Evolutionary conservation across 1,284 basidiomycete species (phyloP).

Genomic region (Marasmius fiardii): DNA sequence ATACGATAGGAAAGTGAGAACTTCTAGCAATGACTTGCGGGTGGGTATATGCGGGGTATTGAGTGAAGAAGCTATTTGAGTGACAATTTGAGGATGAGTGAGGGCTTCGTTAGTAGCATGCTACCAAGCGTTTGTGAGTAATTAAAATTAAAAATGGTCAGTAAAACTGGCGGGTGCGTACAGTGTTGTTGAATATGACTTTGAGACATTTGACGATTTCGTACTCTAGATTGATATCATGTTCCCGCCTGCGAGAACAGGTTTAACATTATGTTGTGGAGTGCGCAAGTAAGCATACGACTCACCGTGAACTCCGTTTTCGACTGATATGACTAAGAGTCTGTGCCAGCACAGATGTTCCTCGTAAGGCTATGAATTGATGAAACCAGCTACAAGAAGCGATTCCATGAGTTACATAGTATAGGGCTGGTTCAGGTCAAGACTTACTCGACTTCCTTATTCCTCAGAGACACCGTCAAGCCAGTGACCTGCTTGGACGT

Average conservation of each 20-base stretch:
- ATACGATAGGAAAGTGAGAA: constrained; percentile 67
- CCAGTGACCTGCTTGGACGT: constrained; percentile 79
- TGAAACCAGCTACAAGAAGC: constrained; percentile 67
- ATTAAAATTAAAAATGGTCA: neutral
- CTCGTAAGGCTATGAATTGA: constrained; percentile 76
- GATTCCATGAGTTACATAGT: neutral
- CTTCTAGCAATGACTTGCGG: constrained; percentile 79
- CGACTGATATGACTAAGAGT: constrained; percentile 74
- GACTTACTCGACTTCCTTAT: constrained; percentile 75
- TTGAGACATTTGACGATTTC: constrained; percentile 90
- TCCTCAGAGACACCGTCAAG: constrained; percentile 79
- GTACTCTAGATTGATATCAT: constrained; percentile 78
- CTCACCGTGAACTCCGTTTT: constrained; percentile 58
- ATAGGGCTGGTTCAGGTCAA: constrained; percentile 1
- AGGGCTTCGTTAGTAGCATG: constrained; percentile 77
- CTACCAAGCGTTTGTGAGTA: constrained; percentile 33
- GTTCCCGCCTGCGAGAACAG: constrained; percentile 48
- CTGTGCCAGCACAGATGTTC: constrained; percentile 84
- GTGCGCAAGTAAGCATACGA: constrained; percentile 17
- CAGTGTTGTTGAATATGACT: constrained; percentile 78
- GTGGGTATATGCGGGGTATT: constrained; percentile 83
- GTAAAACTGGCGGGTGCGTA: constrained; percentile 31
- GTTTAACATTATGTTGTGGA: constrained; percentile 8
- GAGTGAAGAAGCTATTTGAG: constrained; percentile 81
- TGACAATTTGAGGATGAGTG: constrained; percentile 75